Conservation (phyloP, 371 early-diverging fungal genomes). For the Catenaria anguillulae region DNA sequence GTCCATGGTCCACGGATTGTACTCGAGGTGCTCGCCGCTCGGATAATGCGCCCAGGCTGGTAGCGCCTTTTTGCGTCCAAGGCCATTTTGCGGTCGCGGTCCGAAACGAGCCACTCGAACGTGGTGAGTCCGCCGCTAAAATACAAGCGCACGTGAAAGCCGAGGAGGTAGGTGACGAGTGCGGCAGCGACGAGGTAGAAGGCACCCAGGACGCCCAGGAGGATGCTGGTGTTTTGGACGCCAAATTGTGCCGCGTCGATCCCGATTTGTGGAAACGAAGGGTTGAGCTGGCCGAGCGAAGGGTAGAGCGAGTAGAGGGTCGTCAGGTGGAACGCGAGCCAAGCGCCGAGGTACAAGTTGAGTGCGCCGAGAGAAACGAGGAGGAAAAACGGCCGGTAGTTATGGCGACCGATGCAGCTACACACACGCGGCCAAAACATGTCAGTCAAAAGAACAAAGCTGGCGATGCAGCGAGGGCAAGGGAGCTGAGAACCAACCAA, state of each 20-base stretch:
- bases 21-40: background rate
- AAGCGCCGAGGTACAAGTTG: background rate
- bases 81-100: background rate
- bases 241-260: background rate
- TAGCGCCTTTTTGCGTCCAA: background rate
- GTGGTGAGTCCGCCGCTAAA: background rate
- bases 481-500: background rate
- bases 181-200: background rate
- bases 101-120: background rate
- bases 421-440: no score
- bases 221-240: background rate
- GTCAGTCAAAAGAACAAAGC: no score
- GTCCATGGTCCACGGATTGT: background rate
- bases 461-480: no score
- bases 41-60: background rate
- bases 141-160: background rate
- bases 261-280: background rate
- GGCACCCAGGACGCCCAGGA: background rate
- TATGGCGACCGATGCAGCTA: background rate
- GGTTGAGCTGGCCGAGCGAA: background rate
- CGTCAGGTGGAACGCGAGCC: background rate
- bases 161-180: background rate
- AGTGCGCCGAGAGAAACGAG: background rate
- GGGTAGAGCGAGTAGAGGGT: background rate
- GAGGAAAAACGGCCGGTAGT: background rate